phyloP scores from a whole-genome alignment of 805 yeast species.

The Hanseniaspora taiwanica region DNA sequence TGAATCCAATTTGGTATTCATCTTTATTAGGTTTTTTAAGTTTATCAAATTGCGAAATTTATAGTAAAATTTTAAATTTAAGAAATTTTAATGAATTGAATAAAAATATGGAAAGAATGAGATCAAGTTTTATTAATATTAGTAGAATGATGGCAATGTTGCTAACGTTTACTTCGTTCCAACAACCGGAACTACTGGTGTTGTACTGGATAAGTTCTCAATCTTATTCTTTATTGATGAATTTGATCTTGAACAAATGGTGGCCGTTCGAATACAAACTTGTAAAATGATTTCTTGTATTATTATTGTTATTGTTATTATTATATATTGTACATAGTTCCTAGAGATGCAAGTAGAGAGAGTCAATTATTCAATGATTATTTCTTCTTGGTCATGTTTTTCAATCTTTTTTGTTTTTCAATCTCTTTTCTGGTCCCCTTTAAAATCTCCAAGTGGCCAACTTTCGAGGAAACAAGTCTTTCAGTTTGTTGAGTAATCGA shows the following conservation, averaged over 20 bases:
- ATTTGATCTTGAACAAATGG: constrained; percentile 49
- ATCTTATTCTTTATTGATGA: constrained; percentile 61
- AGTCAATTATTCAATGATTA: background rate
- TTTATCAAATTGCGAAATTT: constrained; percentile 73
- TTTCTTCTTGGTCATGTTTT: constrained; percentile 1
- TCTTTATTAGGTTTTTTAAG: constrained; percentile 56
- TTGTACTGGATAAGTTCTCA: constrained; percentile 90
- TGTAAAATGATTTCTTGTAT: constrained; percentile 1
- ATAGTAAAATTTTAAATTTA: constrained; percentile 44
- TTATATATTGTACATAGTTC: background rate
- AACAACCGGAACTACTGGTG: constrained; percentile 72
- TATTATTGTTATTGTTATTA: no score
- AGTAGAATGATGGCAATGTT: constrained; percentile 66
- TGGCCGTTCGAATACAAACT: constrained; percentile 33
- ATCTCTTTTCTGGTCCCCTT: constrained; percentile 82
- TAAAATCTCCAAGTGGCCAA: constrained; percentile 84
- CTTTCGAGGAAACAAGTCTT: constrained; percentile 73
- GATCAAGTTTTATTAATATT: constrained; percentile 43
- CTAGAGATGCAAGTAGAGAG: no score
- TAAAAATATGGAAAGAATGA: constrained; percentile 17
- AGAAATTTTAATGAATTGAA: constrained; percentile 14
- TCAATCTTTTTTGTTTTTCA: constrained; percentile 38
- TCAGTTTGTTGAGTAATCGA: constrained; percentile 53
- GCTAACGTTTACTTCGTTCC: constrained; percentile 72
- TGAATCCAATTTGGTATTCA: constrained; percentile 56